These are phyloP conservation scores for Axilococcus clingmanii DNA, from an alignment of 139 green algal genomes.

Conservation along the genomic window DNA sequence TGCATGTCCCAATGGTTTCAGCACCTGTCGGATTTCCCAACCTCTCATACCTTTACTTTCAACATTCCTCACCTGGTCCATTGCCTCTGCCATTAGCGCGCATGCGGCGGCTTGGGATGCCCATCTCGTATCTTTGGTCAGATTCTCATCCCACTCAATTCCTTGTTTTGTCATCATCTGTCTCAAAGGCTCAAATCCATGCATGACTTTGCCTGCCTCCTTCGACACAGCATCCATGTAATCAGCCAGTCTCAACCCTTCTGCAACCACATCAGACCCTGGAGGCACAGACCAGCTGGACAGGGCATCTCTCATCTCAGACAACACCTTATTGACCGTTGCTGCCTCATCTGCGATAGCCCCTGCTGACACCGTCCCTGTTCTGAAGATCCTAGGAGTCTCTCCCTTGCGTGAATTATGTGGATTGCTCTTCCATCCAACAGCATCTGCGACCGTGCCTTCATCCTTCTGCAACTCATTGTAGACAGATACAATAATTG, in stretches of 20 bases:
- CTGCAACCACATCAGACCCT: neutral
- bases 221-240: neutral
- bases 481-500: conserved; percentile 12
- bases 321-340: neutral
- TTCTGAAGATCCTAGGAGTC: neutral
- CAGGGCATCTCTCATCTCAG: neutral
- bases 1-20: conserved; percentile 29
- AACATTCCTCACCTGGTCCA: neutral
- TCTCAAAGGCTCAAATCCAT: conserved; percentile 16
- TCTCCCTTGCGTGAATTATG: too few species aligned
- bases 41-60: conserved; percentile 15
- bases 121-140: conserved; percentile 20
- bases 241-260: conserved; percentile 15
- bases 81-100: conserved; percentile 23
- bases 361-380: neutral
- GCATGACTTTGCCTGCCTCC: neutral
- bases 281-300: neutral
- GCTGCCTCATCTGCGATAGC: neutral
- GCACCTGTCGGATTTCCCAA: conserved; percentile 20
- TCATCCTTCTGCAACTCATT: conserved; percentile 9
- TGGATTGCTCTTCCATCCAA: conserved; percentile 10
- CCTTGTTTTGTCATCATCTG: conserved; percentile 16
- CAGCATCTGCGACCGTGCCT: conserved; percentile 13
- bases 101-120: conserved; percentile 22
- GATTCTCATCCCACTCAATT: conserved; percentile 30